Percentiles rank a stretch among this genome's conserved stretches.
Evolutionary conservation across 306 rosid species (phyloP).

Genomic region (Sindora glabra): DNA sequence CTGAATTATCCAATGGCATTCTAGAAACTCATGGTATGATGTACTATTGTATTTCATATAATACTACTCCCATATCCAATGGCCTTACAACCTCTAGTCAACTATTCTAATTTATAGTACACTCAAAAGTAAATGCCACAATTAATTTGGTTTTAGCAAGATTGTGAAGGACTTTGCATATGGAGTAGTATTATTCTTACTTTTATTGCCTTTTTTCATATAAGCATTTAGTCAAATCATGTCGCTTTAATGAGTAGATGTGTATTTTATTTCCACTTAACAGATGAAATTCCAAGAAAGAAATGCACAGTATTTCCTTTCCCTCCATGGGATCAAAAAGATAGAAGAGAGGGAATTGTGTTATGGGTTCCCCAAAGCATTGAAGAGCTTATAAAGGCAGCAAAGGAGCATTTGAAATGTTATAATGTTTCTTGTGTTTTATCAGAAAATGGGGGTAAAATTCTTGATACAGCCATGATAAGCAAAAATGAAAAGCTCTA

Average conservation of each 20-base stretch:
- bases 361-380: constrained; percentile 36
- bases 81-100: too few relatives aligned
- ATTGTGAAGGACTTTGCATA: too few relatives aligned
- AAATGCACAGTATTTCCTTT: constrained; percentile 34
- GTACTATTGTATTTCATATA: too few relatives aligned
- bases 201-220: neutral
- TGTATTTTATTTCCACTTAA: neutral
- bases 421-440: constrained; percentile 8
- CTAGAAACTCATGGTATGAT: constrained; percentile 23
- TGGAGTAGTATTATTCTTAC: too few relatives aligned
- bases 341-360: constrained; percentile 24
- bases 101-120: too few relatives aligned
- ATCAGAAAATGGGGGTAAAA: constrained; percentile 32
- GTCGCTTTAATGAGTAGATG: neutral
- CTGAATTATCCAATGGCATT: constrained; percentile 20
- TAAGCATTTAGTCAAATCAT: neutral
- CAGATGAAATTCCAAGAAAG: constrained; percentile 13
- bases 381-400: constrained; percentile 26
- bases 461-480: constrained; percentile 23
- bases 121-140: too few relatives aligned
- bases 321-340: constrained; percentile 31
- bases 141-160: too few relatives aligned
- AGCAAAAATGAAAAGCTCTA: constrained; percentile 27
- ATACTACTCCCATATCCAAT: too few relatives aligned
- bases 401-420: constrained; percentile 11